phyloP scores from a whole-genome alignment of 2,329 filamentous ascomycete species.

The Epichloe brachyelytri region DNA sequence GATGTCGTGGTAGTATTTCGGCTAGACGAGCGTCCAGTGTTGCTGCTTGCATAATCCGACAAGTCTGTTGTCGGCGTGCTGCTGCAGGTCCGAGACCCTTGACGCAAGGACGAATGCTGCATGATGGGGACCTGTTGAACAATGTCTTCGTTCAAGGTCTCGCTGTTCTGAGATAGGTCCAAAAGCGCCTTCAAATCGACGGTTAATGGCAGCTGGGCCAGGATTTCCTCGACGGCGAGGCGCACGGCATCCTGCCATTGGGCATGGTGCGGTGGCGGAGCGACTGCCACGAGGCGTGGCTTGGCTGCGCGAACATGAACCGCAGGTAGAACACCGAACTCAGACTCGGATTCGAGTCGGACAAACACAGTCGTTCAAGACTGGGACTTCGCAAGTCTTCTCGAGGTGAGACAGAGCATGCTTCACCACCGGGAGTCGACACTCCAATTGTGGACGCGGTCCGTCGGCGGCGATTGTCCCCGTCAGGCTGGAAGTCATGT shows the following conservation, averaged over 20 bases:
- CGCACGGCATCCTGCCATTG: conserved; percentile 5
- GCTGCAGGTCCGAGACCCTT: conserved; percentile 24
- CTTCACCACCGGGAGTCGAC: background rate
- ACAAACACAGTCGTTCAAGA: background rate
- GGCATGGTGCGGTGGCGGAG: background rate
- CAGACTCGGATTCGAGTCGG: background rate
- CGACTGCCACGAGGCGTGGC: background rate
- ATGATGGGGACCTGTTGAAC: conserved; percentile 2
- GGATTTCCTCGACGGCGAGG: conserved; percentile 5
- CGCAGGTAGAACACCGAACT: background rate
- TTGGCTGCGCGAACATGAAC: background rate
- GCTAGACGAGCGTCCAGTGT: conserved; percentile 26
- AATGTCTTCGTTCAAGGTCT: conserved; percentile 1
- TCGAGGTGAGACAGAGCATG: background rate
- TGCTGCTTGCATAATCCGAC: conserved; percentile 28
- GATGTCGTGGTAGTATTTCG: conserved; percentile 33
- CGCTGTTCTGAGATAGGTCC: conserved; percentile 1
- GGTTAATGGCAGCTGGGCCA: conserved; percentile 4
- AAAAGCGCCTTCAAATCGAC: conserved; percentile 2
- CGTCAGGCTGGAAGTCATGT: background rate
- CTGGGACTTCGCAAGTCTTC: background rate
- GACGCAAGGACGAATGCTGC: conserved; percentile 13
- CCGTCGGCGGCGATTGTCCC: background rate
- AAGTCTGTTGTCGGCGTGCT: conserved; percentile 23
- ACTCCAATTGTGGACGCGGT: background rate